These are phyloP conservation scores for Dipodascus albidus DNA, from an alignment of 805 yeast species.

Conservation along the genomic window DNA sequence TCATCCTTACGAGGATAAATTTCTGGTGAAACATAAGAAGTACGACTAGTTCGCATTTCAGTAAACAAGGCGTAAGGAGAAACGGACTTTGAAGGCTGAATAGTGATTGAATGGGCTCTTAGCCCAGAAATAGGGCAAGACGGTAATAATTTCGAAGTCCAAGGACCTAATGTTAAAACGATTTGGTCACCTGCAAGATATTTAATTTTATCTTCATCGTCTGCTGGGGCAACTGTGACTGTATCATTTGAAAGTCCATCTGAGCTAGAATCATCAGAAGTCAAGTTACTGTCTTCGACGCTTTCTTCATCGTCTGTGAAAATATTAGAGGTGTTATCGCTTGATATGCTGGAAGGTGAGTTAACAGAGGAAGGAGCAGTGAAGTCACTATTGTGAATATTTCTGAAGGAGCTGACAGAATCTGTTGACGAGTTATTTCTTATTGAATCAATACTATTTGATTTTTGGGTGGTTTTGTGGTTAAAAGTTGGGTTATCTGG, in stretches of 20 bases:
- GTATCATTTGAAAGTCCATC: constrained; percentile 1
- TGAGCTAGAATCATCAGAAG: neutral
- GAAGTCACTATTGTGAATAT: neutral
- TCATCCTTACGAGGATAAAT: constrained; percentile 92
- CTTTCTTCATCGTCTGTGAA: neutral
- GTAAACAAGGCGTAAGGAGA: constrained; percentile 92
- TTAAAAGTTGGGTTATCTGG: neutral
- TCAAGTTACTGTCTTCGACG: neutral
- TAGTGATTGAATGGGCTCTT: constrained; percentile 89
- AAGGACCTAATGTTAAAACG: constrained; percentile 87
- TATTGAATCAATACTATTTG: too few species aligned
- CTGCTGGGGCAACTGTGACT: neutral
- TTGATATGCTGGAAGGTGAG: neutral
- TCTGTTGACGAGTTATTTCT: neutral
- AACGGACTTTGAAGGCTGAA: constrained; percentile 72
- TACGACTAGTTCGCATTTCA: constrained; percentile 53
- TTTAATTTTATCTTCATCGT: constrained; percentile 3
- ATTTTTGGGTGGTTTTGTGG: too few species aligned
- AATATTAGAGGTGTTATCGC: neutral
- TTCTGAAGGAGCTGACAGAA: neutral
- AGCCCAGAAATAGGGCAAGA: constrained; percentile 91
- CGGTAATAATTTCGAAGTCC: constrained; percentile 87
- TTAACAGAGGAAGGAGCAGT: neutral
- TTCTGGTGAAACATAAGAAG: constrained; percentile 76
- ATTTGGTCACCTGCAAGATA: constrained; percentile 56